These are phyloP conservation scores for Eragrostis curvula DNA, from an alignment of 176 grass and related monocot species.

Conservation along the genomic window DNA sequence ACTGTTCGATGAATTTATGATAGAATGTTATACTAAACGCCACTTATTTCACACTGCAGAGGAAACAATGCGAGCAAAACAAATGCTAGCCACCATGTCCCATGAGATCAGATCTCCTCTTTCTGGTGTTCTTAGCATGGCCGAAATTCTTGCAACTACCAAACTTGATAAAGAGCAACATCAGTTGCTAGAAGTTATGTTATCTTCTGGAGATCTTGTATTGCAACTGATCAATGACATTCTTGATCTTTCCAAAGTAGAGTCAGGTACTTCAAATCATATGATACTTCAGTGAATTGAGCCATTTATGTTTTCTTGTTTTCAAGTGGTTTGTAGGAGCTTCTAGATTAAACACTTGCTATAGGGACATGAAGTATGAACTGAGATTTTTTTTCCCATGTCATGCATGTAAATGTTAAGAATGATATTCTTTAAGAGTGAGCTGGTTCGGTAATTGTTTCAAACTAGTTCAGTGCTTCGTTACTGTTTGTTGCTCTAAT, in stretches of 20 bases:
- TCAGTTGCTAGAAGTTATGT: slow-evolving; percentile 91
- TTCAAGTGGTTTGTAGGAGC: slow-evolving; percentile 23
- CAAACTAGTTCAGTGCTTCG: slow-evolving; percentile 24
- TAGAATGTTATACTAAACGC: slow-evolving; percentile 31
- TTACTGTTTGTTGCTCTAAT: slow-evolving; percentile 22
- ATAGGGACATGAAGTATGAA: slow-evolving; percentile 1
- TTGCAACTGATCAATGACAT: slow-evolving; percentile 96
- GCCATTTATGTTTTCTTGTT: slow-evolving; percentile 27
- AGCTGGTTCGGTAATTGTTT: slow-evolving; percentile 10
- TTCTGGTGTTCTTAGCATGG: slow-evolving; percentile 91
- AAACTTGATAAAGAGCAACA: slow-evolving; percentile 79
- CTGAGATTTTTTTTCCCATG: background rate
- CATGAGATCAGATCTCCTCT: slow-evolving; percentile 98
- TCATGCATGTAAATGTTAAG: slow-evolving; percentile 7
- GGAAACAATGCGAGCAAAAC: slow-evolving; percentile 97
- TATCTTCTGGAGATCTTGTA: slow-evolving; percentile 97
- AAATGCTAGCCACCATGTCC: slow-evolving; percentile 97
- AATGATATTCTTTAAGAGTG: slow-evolving; percentile 2
- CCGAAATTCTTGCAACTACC: slow-evolving; percentile 83
- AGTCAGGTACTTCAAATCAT: slow-evolving; percentile 72
- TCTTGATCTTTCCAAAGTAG: slow-evolving; percentile 98
- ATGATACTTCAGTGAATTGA: background rate
- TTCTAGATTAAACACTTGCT: slow-evolving; percentile 19
- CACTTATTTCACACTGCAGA: slow-evolving; percentile 53
- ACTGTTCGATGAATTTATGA: background rate